Evolutionary conservation across 2,329 filamentous ascomycete species (phyloP).

Genomic region (Fusarium papillatum): DNA sequence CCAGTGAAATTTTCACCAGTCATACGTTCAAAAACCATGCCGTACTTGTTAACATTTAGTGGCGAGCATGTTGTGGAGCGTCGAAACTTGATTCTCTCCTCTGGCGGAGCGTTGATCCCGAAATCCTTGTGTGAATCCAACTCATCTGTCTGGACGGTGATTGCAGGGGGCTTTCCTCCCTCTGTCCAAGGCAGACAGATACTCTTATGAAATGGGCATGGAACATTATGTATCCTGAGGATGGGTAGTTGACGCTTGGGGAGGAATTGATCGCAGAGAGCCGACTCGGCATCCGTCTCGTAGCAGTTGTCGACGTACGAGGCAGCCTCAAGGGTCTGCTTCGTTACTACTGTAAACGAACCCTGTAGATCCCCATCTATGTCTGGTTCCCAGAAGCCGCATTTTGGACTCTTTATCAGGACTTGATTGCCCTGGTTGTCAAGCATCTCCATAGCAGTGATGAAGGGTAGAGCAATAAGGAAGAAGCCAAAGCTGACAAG

Average conservation of each 20-base stretch:
- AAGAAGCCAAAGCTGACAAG: background rate
- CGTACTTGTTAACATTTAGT: background rate
- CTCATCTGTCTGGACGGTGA: background rate
- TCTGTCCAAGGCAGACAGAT: background rate
- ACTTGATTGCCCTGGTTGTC: background rate
- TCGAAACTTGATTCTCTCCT: background rate
- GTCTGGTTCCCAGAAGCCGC: background rate
- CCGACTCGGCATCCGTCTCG: background rate
- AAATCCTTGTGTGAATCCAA: background rate
- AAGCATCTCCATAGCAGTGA: background rate
- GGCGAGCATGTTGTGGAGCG: background rate
- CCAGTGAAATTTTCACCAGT: no score
- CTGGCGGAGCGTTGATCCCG: background rate
- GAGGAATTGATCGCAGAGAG: background rate
- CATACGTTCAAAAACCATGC: no score
- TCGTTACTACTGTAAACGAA: background rate
- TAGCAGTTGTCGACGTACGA: background rate
- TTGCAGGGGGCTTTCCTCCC: background rate
- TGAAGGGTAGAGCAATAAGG: background rate
- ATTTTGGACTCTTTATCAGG: background rate
- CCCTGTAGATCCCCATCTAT: background rate
- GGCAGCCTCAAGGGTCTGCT: background rate
- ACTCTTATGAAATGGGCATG: background rate
- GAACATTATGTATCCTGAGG: background rate
- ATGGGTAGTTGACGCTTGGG: background rate